Conservation (phyloP, 257 asterid species). For the Leonotis leonurus region DNA sequence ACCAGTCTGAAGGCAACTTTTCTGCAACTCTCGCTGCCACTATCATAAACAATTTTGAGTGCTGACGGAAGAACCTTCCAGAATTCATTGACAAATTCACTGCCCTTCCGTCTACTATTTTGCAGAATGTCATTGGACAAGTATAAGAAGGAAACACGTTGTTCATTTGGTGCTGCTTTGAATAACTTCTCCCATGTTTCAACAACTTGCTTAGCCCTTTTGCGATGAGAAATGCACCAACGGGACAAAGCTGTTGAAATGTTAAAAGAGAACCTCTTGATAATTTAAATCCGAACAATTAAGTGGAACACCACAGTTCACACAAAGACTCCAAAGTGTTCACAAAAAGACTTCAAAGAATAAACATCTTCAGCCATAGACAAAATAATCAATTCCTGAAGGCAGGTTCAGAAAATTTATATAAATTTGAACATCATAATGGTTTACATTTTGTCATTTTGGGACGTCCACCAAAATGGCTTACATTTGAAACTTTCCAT, state of each 20-base stretch:
- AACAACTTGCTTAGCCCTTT: slow-evolving; percentile 83
- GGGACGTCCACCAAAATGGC: too few relatives aligned
- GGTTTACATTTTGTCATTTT: too few relatives aligned
- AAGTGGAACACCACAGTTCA: not conserved
- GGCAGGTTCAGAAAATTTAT: not conserved
- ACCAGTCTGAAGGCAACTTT: slow-evolving; percentile 91
- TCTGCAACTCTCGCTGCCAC: slow-evolving; percentile 58
- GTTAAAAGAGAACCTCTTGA: slow-evolving; percentile 38
- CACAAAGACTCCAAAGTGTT: not conserved
- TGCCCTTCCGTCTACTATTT: slow-evolving; percentile 95
- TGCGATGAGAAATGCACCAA: slow-evolving; percentile 81
- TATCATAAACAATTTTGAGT: slow-evolving; percentile 56
- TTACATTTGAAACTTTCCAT: too few relatives aligned
- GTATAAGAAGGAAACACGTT: slow-evolving; percentile 71
- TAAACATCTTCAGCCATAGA: not conserved
- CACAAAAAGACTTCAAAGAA: not conserved
- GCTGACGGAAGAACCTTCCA: slow-evolving; percentile 90
- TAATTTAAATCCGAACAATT: slow-evolving; percentile 12
- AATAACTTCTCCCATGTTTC: slow-evolving; percentile 82
- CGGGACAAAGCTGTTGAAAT: slow-evolving; percentile 66
- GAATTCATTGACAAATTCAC: slow-evolving; percentile 90
- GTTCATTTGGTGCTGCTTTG: slow-evolving; percentile 68
- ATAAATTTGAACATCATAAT: not conserved
- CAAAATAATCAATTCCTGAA: not conserved
- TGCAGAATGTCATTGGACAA: slow-evolving; percentile 91